Evolutionary conservation across 164 flowering plant species (phyloP).

Genomic region (Chimonanthus praecox): DNA sequence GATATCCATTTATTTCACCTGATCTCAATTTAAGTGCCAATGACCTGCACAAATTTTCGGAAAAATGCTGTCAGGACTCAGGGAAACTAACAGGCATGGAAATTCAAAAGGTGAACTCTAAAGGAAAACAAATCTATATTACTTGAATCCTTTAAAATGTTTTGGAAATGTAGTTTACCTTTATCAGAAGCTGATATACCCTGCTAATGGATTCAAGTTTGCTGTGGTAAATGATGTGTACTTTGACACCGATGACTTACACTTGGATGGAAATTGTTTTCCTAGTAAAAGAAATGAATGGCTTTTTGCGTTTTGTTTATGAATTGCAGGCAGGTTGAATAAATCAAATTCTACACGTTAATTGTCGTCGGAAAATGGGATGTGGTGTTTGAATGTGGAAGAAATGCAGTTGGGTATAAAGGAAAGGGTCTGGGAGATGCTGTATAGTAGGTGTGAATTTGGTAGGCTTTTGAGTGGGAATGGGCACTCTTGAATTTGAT

Average conservation of each 20-base stretch:
- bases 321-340: not conserved
- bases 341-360: not conserved
- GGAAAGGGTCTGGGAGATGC: not conserved
- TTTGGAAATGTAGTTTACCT: not conserved
- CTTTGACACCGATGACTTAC: not conserved
- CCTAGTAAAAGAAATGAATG: not conserved
- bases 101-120: not conserved
- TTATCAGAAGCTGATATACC: not conserved
- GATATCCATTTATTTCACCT: conserved; percentile 11
- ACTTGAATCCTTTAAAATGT: not conserved
- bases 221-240: not conserved
- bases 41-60: conserved; percentile 1
- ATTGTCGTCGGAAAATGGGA: not conserved
- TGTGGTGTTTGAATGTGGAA: not conserved
- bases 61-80: not conserved
- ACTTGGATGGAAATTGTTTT: not conserved
- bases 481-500: not conserved
- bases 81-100: not conserved
- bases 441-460: not conserved
- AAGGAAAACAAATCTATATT: not conserved
- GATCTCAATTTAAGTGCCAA: not conserved
- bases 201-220: not conserved
- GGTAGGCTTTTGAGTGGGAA: not conserved
- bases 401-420: not conserved
- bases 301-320: not conserved